Evolutionary conservation across 495 filamentous ascomycete genomes (phyloP).

Genomic region (Hyaloscypha variabilis): DNA sequence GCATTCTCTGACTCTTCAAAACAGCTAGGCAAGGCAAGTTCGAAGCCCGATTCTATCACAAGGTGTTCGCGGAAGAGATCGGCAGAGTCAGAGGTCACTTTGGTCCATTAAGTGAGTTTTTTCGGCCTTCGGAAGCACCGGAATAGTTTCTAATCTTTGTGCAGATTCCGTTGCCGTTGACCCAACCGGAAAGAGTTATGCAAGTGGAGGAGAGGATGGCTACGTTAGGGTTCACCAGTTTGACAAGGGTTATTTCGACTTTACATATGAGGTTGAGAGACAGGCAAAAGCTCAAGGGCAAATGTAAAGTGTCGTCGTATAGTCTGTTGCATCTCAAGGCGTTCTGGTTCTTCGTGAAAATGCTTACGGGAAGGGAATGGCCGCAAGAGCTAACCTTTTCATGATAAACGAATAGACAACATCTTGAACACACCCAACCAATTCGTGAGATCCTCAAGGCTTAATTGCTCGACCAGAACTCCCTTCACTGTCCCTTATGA

Average conservation of each 20-base stretch:
- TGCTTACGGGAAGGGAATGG: slow-evolving; percentile 21
- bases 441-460: too few species aligned
- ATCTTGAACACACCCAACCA: background rate
- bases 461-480: too few species aligned
- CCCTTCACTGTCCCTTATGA: background rate
- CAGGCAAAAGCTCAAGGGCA: slow-evolving; percentile 30
- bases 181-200: slow-evolving; percentile 87
- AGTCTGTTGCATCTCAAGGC: slow-evolving; percentile 32
- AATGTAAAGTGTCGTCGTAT: slow-evolving; percentile 15
- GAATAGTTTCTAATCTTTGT: background rate
- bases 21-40: slow-evolving; percentile 94
- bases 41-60: slow-evolving; percentile 98
- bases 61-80: slow-evolving; percentile 98
- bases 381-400: background rate
- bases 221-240: slow-evolving; percentile 99
- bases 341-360: slow-evolving; percentile 28
- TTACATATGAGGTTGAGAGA: slow-evolving; percentile 97
- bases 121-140: slow-evolving; percentile 36
- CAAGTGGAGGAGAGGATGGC: slow-evolving; percentile 94
- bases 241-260: slow-evolving; percentile 97
- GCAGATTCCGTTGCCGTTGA: slow-evolving; percentile 74
- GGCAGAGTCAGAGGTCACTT: slow-evolving; percentile 96
- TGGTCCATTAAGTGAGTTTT: slow-evolving; percentile 60
- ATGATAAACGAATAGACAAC: background rate
- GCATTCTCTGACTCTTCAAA: background rate